These are phyloP conservation scores for Lasiosphaeria hispida DNA, from an alignment of 495 filamentous ascomycete genomes.

Conservation along the genomic window DNA sequence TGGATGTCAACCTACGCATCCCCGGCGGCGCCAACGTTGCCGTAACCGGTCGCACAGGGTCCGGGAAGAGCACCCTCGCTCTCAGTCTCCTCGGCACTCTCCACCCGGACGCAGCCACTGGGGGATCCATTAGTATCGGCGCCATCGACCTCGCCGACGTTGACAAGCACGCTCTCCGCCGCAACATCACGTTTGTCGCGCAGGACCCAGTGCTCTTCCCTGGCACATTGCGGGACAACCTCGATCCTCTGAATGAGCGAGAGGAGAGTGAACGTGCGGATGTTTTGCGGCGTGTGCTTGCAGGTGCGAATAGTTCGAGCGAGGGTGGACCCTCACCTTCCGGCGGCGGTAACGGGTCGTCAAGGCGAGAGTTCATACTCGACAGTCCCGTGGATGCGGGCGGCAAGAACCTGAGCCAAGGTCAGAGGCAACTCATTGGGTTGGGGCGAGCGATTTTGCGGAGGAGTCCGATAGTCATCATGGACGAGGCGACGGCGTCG, in stretches of 20 bases:
- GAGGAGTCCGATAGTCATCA: slow-evolving; percentile 57
- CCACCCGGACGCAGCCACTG: slow-evolving; percentile 44
- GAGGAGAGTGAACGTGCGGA: slow-evolving; percentile 46
- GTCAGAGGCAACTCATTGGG: slow-evolving; percentile 59
- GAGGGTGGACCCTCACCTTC: no score
- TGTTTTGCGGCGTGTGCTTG: slow-evolving; percentile 43
- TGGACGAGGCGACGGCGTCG: slow-evolving; percentile 84
- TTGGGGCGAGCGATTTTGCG: slow-evolving; percentile 58
- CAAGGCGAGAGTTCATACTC: slow-evolving; percentile 32
- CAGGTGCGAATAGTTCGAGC: no score
- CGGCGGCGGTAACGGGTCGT: slow-evolving; percentile 19
- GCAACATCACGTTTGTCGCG: slow-evolving; percentile 58
- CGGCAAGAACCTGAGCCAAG: slow-evolving; percentile 61
- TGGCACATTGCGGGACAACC: slow-evolving; percentile 53
- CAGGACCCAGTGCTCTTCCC: slow-evolving; percentile 62
- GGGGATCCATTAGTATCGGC: slow-evolving; percentile 55
- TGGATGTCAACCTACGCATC: slow-evolving; percentile 62
- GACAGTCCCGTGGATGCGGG: slow-evolving; percentile 51
- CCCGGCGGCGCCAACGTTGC: slow-evolving; percentile 70
- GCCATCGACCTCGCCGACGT: slow-evolving; percentile 49
- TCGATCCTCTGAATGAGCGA: slow-evolving; percentile 50
- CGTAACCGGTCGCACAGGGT: slow-evolving; percentile 62
- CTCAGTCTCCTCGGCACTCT: slow-evolving; percentile 55
- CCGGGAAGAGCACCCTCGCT: slow-evolving; percentile 61
- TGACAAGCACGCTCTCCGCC: slow-evolving; percentile 53